Percentiles rank a stretch among this genome's conserved stretches.
Evolutionary conservation across 345 rosid species (phyloP).

Genomic region (Hevea brasiliensis): DNA sequence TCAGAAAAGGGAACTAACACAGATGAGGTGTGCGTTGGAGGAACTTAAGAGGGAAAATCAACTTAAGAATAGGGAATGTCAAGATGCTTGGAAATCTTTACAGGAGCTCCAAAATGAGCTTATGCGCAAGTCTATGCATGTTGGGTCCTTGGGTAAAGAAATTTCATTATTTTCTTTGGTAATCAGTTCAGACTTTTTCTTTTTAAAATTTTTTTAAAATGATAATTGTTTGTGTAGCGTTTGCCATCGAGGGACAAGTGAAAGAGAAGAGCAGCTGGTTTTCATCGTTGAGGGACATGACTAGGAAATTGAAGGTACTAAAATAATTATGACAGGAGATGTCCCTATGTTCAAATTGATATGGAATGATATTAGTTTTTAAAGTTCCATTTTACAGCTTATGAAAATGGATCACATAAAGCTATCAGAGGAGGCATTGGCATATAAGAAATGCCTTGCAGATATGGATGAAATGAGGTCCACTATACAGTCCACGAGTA

Average conservation of each 20-base stretch:
- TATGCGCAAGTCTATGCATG: constrained; percentile 99
- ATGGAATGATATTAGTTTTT: neutral
- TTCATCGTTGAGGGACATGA: constrained; percentile 79
- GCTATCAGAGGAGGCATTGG: constrained; percentile 68
- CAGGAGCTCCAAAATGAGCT: constrained; percentile 79
- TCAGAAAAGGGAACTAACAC: constrained; percentile 53
- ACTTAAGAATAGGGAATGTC: constrained; percentile 65
- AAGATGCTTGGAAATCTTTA: constrained; percentile 68
- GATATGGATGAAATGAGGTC: constrained; percentile 51
- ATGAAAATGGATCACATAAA: constrained; percentile 86
- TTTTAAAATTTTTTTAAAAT: too few relatives aligned
- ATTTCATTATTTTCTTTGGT: neutral
- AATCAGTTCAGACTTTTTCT: neutral
- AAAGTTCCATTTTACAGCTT: constrained; percentile 43
- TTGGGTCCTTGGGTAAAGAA: constrained; percentile 87
- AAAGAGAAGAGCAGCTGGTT: constrained; percentile 97
- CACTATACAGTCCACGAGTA: constrained; percentile 60
- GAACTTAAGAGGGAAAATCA: constrained; percentile 67
- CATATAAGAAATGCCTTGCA: constrained; percentile 50
- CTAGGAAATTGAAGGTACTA: constrained; percentile 76
- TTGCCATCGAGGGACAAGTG: constrained; percentile 96
- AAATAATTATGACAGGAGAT: constrained; percentile 11
- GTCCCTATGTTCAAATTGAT: neutral
- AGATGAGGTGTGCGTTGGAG: constrained; percentile 52
- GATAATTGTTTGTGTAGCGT: constrained; percentile 51